Evolutionary conservation across 768 basidiomycete species (phyloP), one percentile per base, ranked within the genome.

Genomic region (Tricholoma sp.): DNA sequence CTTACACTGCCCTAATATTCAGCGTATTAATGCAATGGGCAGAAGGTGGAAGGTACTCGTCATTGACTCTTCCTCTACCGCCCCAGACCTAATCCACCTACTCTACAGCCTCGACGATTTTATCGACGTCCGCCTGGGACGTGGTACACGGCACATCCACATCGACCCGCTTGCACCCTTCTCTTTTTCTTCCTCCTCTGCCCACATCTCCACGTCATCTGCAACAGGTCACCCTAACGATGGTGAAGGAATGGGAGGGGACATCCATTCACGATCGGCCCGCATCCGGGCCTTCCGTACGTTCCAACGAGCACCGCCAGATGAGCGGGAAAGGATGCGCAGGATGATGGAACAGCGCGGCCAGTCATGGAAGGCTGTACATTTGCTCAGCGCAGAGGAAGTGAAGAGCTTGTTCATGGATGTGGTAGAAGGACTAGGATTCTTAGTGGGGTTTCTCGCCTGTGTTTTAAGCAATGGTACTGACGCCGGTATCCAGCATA

Each of bases 1-100:
- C 53, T 57, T 39, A 56, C 13, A 45, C 31, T 4, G 11, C 12
- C n/a, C 8, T 10, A 33, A 10, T 17, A 24, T 13, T 62, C 61
- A 93, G 91, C 61, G 84, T 94, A 9, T 73, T 94, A 20, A 94
- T 94, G 93, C 90, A 94, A 74, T 94, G 89, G 89, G 92, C 92
- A 0, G 91, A 94, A 76, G 90, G 87, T 6, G 92, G 92, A 60
- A 84, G 82, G 81, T 79, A 54, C 45, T 10, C 18, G 52, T 31
- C 6, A n/a, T 45, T 54, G 12, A 33, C 33, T 13, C 11, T n/a
- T 36, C 52, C 18, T 53, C 28, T 42, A 10, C 29, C 17, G 41
- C 57, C 28, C 29, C 42, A 41, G 17, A 39, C 52, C 37, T 49
- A 13, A 34, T 28, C 18, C 11, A 50, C 44, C 42, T 15, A 15